Base-by-base conservation (phyloP, 257 asterid species). In the Nicotiana sylvestris region DNA sequence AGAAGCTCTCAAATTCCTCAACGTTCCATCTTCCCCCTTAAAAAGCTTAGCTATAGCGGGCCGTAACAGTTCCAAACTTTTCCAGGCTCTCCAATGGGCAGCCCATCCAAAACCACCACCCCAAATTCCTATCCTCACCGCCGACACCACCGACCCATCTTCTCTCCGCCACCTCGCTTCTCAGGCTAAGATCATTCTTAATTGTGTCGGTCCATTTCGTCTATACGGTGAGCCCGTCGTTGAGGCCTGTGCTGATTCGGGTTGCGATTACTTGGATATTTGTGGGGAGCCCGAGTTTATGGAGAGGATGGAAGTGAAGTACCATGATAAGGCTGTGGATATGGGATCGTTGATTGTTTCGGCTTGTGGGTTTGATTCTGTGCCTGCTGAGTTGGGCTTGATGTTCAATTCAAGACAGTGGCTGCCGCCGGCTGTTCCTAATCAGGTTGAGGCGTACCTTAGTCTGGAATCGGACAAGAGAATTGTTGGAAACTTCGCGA, bases 201-300 rank as follows among this genome's bases (percentile, higher is more conserved):
- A 92, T 66, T 95, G 98, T 87, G 96, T 94, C 43, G 98, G 98
- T 27, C 99, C 98, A 13, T 95, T 94, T 66, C 92, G 95, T 9
- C 91, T 92, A 35, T 90, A 92, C 66, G 98, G 99, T 6, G 89
- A 89, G 88, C 94, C 97, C n/a, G 97, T 95, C 0, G 98, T 95
- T 9, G 79, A 86, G 60, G 98, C 97, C 11, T 95, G 98, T 85
- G 91, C 87, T 13, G 98, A 88, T 0, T 16, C 83, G 76, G 99
- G 97, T 51, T 94, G 98, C 77, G 98, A 93, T 83, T 95, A 94
- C 74, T 49, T 95, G 84, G 99, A 95, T 77, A 94, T 95, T 15
- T 87, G 90, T 43, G 99, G 98, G 25, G 99, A 95, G 83, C 96
- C 97, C 7, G 99, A 94, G 86, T 94, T 95, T 82, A 94, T 94